Evolutionary conservation across 2,329 filamentous ascomycete species (phyloP).

Genomic region (Aspergillus sp.): DNA sequence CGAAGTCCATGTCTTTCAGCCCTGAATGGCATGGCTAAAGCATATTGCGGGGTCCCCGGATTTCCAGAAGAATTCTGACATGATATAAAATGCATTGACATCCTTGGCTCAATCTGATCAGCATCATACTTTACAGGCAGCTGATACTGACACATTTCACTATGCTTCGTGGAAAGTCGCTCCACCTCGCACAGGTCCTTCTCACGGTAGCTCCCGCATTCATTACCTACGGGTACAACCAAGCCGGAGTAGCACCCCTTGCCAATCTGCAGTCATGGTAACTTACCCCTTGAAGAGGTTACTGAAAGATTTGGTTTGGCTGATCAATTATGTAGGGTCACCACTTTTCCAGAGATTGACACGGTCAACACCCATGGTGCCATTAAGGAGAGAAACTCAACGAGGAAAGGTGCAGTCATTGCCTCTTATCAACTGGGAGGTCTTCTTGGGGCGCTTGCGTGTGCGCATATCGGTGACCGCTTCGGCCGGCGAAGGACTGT

Average conservation of each 20-base stretch:
- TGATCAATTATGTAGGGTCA: no score
- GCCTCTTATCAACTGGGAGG: constrained; percentile 25
- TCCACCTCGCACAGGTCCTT: not conserved
- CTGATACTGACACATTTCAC: no score
- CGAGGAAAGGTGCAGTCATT: constrained; percentile 29
- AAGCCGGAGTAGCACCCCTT: constrained; percentile 25
- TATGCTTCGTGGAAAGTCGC: no score
- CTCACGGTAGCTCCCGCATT: constrained; percentile 28
- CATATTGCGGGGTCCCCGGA: no score
- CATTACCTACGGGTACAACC: constrained; percentile 30
- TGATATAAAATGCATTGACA: no score
- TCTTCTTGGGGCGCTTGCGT: constrained; percentile 23
- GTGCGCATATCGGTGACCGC: constrained; percentile 40
- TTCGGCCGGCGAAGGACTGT: constrained; percentile 52
- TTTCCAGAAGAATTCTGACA: no score
- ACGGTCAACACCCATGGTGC: constrained; percentile 37
- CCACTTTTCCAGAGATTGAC: constrained; percentile 56
- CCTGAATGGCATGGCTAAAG: no score
- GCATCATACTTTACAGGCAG: no score
- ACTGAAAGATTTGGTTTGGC: no score
- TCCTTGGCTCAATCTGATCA: no score
- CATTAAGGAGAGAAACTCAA: constrained; percentile 21
- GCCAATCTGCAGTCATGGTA: constrained; percentile 15
- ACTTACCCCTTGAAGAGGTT: no score
- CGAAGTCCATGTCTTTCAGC: no score